These are phyloP conservation scores for Glaciozyma antarctica DNA, from an alignment of 768 basidiomycete genomes.

Conservation along the genomic window DNA sequence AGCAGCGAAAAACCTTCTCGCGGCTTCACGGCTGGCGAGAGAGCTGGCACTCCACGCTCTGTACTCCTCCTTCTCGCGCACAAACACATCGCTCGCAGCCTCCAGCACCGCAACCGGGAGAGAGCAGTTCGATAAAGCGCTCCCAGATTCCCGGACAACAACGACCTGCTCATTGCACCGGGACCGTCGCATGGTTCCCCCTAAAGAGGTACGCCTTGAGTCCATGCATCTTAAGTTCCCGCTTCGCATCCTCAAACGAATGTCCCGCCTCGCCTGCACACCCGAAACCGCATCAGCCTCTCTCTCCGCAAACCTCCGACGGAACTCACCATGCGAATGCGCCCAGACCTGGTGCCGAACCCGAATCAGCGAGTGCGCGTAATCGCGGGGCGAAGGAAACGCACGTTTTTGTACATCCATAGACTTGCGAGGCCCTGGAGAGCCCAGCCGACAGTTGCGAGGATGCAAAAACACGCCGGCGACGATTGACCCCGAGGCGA, in stretches of 20 bases:
- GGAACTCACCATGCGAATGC: constrained; percentile 12
- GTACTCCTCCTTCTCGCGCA: no score
- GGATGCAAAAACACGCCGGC: constrained; percentile 69
- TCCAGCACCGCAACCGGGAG: no score
- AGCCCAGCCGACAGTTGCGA: constrained; percentile 79
- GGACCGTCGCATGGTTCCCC: background rate
- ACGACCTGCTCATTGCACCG: no score
- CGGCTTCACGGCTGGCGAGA: no score
- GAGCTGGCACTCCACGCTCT: no score
- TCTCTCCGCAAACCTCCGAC: background rate
- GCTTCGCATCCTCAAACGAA: constrained; percentile 60
- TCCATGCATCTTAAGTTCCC: constrained; percentile 71
- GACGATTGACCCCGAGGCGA: constrained; percentile 57
- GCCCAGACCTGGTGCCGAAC: constrained; percentile 9
- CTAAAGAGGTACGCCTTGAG: constrained; percentile 43
- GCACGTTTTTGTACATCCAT: constrained; percentile 32
- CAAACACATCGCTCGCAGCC: no score
- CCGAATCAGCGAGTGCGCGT: no score
- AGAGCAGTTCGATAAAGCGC: no score
- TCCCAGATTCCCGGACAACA: no score
- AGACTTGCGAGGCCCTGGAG: constrained; percentile 62
- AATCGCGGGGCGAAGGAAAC: background rate
- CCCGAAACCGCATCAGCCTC: constrained; percentile 60
- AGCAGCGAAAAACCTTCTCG: no score
- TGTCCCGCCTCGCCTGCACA: constrained; percentile 60